phyloP scores from a whole-genome alignment of 345 rosid species.

The Pistacia integerrima region DNA sequence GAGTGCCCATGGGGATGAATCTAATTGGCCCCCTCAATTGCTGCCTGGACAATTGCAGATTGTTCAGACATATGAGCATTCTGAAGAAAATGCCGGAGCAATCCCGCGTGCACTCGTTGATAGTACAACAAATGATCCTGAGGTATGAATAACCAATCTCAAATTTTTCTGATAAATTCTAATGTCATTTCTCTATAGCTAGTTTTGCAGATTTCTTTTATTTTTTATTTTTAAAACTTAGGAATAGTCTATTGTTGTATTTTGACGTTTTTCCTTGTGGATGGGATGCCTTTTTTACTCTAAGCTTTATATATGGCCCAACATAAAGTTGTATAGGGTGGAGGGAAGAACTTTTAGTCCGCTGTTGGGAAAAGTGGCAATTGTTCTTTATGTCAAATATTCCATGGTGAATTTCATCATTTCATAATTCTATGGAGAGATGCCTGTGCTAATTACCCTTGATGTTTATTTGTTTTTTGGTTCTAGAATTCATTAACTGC shows the following conservation, averaged over 20 bases:
- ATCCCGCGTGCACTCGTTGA: conserved; percentile 17
- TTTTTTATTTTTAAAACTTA: neutral
- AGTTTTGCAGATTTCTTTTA: neutral
- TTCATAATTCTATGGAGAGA: neutral
- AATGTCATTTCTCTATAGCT: neutral
- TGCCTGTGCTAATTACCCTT: neutral
- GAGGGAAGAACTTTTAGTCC: neutral
- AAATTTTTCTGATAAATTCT: neutral
- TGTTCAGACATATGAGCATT: conserved; percentile 27
- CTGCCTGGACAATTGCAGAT: conserved; percentile 17
- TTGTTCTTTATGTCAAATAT: neutral
- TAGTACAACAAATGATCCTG: conserved; percentile 30
- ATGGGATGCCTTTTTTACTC: neutral
- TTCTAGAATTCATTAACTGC: neutral
- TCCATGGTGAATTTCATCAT: neutral
- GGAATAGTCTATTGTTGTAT: neutral
- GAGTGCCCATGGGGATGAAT: conserved; percentile 10
- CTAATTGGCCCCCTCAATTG: conserved; percentile 16
- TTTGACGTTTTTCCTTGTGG: neutral
- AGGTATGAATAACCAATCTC: conserved; percentile 31
- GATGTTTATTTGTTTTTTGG: neutral
- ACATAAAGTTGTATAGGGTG: neutral
- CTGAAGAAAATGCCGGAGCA: conserved; percentile 21
- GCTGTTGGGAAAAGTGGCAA: neutral
- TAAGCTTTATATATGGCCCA: neutral